A percentile compares a stretch with the other conserved stretches of the same genome.
phyloP scores from a whole-genome alignment of 176 grass and related monocot species.

The Triticum urartu region DNA sequence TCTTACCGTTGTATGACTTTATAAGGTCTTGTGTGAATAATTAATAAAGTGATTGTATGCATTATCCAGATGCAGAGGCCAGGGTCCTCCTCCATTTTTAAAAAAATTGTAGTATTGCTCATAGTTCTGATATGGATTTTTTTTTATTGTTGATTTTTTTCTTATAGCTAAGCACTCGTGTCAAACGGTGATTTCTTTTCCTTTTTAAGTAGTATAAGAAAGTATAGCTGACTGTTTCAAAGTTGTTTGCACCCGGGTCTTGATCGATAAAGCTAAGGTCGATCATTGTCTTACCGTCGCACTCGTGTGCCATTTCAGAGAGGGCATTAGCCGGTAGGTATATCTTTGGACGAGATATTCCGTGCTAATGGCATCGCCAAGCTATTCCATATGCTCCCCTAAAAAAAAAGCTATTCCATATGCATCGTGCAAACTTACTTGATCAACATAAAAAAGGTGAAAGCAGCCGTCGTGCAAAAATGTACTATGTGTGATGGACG shows the following conservation, averaged over 20 bases:
- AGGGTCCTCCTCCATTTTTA: too few relatives aligned
- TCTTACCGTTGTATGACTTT: too few relatives aligned
- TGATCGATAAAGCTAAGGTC: slow-evolving; percentile 1
- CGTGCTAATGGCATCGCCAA: slow-evolving; percentile 14
- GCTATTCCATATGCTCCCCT: background rate
- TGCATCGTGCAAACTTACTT: background rate
- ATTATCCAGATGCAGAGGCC: too few relatives aligned
- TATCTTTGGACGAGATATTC: slow-evolving; percentile 13
- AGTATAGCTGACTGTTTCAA: background rate
- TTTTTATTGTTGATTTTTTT: too few relatives aligned
- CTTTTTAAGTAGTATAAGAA: background rate
- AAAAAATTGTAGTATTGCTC: too few relatives aligned
- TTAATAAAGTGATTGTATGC: too few relatives aligned
- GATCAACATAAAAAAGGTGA: background rate
- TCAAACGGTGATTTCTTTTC: too few relatives aligned
- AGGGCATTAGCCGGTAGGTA: background rate
- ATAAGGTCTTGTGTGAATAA: too few relatives aligned
- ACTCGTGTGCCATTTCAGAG: background rate
- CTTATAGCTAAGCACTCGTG: too few relatives aligned
- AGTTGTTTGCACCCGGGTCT: background rate
- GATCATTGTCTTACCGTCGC: background rate
- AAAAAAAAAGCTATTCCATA: background rate
- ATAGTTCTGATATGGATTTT: too few relatives aligned
- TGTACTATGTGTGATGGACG: too few relatives aligned
- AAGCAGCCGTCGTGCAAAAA: background rate